Conservation (phyloP, 2,329 filamentous ascomycete species). For the Clonostachys chloroleuca region DNA sequence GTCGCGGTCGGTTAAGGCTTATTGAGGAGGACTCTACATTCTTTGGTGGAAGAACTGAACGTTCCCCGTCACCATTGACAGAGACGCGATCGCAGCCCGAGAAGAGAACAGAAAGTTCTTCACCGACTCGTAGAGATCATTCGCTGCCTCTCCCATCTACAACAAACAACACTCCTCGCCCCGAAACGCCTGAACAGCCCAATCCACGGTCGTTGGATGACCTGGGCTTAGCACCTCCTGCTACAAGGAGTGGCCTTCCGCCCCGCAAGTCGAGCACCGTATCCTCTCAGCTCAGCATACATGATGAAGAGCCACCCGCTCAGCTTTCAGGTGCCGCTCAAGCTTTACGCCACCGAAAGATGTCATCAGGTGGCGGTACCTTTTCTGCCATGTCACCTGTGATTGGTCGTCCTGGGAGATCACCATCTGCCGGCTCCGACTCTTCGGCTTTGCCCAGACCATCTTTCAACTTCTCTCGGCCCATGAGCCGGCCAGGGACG, state of each 20-base stretch:
- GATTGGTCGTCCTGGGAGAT: constrained; percentile 42
- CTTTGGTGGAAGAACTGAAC: constrained; percentile 52
- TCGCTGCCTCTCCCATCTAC: constrained; percentile 27
- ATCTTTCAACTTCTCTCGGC: constrained; percentile 90
- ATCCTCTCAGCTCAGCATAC: constrained; percentile 60
- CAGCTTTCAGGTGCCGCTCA: constrained; percentile 42
- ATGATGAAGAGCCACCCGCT: constrained; percentile 34
- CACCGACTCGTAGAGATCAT: constrained; percentile 21
- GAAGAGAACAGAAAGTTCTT: constrained; percentile 17
- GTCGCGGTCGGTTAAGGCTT: constrained; percentile 31
- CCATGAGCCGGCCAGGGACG: constrained; percentile 70
- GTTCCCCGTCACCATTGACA: constrained; percentile 50
- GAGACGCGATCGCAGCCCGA: constrained; percentile 22
- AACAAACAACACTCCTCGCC: constrained; percentile 19
- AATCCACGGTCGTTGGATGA: constrained; percentile 44
- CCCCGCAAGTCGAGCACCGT: constrained; percentile 56
- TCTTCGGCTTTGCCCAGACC: constrained; percentile 69
- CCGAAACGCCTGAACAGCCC: constrained; percentile 35
- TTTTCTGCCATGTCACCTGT: constrained; percentile 37
- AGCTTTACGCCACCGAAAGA: constrained; percentile 54
- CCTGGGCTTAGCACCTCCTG: constrained; percentile 40
- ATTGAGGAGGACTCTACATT: constrained; percentile 31
- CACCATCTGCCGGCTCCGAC: constrained; percentile 82
- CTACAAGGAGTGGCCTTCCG: constrained; percentile 17
- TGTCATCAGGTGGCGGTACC: too few relatives aligned